Percentiles rank a stretch among this genome's conserved stretches.
Evolutionary conservation across 1,139 yeast species (phyloP).

Genomic region (Lodderomyces orthopsilosis): DNA sequence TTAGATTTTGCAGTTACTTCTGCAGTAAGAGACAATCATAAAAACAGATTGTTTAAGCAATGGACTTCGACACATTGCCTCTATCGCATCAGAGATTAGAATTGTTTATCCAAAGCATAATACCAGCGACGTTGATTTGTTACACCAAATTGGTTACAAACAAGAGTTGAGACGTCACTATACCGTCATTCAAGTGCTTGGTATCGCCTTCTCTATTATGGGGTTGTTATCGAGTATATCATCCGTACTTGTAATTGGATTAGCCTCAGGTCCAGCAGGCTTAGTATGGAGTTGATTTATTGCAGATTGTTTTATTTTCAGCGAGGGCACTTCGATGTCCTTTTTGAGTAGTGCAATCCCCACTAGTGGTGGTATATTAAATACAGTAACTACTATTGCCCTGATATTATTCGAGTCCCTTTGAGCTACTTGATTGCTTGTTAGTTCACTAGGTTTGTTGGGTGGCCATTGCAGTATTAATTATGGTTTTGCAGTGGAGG

Average conservation of each 20-base stretch:
- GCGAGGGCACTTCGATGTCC: conserved; percentile 60
- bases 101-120: conserved; percentile 24
- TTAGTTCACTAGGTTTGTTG: conserved; percentile 32
- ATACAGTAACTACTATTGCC: conserved; percentile 43
- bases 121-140: conserved; percentile 41
- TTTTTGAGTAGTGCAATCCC: conserved; percentile 66
- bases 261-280: conserved; percentile 44
- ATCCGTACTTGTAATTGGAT: conserved; percentile 30
- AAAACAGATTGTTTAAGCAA: background rate
- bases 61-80: background rate
- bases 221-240: conserved; percentile 48
- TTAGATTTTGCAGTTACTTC: too few species aligned
- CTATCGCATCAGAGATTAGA: conserved; percentile 20
- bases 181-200: conserved; percentile 48
- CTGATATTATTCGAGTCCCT: conserved; percentile 26
- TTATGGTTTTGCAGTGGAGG: conserved; percentile 36
- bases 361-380: conserved; percentile 68
- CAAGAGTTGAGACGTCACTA: conserved; percentile 48
- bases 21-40: background rate
- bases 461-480: conserved; percentile 36
- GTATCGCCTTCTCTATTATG: conserved; percentile 53
- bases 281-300: conserved; percentile 73
- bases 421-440: conserved; percentile 45
- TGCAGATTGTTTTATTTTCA: conserved; percentile 53
- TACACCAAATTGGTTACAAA: conserved; percentile 53